These are phyloP conservation scores for Thraustochytrium striatum DNA, from an alignment of 352 stramenopile species.

Conservation along the genomic window DNA sequence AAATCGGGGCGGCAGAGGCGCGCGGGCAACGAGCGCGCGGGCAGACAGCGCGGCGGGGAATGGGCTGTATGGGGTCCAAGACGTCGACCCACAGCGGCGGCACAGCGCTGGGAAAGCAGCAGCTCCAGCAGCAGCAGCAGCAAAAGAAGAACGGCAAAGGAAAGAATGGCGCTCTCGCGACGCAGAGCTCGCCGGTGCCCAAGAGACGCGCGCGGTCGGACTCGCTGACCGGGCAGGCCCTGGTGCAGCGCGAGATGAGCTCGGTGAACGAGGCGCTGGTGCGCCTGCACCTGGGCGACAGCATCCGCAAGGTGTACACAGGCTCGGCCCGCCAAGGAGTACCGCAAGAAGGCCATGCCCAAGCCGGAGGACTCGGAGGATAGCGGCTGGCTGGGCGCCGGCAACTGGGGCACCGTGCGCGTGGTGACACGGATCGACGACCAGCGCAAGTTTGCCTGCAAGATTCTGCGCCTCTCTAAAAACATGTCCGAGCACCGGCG, in stretches of 20 bases:
- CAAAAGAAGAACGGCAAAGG: neutral
- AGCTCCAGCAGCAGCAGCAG: too few species aligned
- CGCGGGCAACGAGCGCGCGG: too few species aligned
- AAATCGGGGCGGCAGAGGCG: too few species aligned
- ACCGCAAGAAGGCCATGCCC: conserved; percentile 2
- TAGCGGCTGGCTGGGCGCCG: conserved; percentile 25
- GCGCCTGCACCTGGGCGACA: conserved; percentile 36
- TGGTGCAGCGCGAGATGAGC: conserved; percentile 30
- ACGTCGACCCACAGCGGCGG: too few species aligned
- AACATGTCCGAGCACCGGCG: conserved; percentile 34
- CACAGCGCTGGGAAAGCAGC: too few species aligned
- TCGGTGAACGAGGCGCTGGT: conserved; percentile 43
- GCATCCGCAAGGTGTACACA: conserved; percentile 48
- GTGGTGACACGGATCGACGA: conserved; percentile 34
- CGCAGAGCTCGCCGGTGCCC: neutral
- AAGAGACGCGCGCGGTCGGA: conserved; percentile 8
- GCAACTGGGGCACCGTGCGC: conserved; percentile 45
- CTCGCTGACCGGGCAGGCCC: conserved; percentile 24
- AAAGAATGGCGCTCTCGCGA: neutral
- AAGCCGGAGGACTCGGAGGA: neutral
- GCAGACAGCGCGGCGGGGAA: too few species aligned
- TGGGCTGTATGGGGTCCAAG: conserved; percentile 7
- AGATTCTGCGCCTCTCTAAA: conserved; percentile 42
- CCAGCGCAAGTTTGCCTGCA: conserved; percentile 32
- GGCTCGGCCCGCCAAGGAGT: conserved; percentile 6